phyloP scores from a whole-genome alignment of 2,329 filamentous ascomycete species.

The Talaromyces sp. region DNA sequence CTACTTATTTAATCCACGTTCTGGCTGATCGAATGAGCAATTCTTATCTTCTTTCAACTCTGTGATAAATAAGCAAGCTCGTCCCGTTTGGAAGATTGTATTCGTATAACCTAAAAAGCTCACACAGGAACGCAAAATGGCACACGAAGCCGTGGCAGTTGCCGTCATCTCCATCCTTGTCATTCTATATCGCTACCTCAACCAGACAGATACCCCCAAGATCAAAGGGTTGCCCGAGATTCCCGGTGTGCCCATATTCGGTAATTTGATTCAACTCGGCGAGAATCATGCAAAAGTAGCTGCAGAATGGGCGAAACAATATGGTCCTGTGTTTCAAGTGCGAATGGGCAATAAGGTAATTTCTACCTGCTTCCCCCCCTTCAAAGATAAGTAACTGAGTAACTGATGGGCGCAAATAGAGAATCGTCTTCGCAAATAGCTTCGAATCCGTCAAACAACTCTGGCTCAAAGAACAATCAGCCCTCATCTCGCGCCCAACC shows the following conservation, averaged over 20 bases:
- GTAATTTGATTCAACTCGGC: conserved; percentile 62
- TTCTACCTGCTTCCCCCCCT: background rate
- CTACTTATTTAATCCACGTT: background rate
- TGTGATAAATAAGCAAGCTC: background rate
- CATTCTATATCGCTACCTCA: conserved; percentile 44
- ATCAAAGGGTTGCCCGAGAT: conserved; percentile 63
- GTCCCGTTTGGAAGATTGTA: background rate
- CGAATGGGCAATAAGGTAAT: conserved; percentile 65
- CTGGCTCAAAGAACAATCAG: conserved; percentile 76
- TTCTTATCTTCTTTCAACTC: background rate
- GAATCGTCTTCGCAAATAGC: conserved; percentile 75
- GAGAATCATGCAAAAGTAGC: conserved; percentile 57
- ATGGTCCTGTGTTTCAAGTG: conserved; percentile 62
- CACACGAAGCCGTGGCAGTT: conserved; percentile 12
- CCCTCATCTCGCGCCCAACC: conserved; percentile 72
- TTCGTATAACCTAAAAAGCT: background rate
- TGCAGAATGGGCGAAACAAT: conserved; percentile 59
- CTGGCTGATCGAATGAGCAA: background rate
- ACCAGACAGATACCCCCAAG: conserved; percentile 57
- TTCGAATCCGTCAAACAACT: conserved; percentile 70
- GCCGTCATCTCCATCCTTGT: conserved; percentile 26
- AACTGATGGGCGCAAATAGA: conserved; percentile 36
- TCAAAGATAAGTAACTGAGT: background rate
- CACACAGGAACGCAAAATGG: conserved; percentile 1
- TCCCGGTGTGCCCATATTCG: conserved; percentile 62